These are phyloP conservation scores for Forsythia viridissima DNA, from an alignment of 257 asterid genomes.

Conservation along the genomic window DNA sequence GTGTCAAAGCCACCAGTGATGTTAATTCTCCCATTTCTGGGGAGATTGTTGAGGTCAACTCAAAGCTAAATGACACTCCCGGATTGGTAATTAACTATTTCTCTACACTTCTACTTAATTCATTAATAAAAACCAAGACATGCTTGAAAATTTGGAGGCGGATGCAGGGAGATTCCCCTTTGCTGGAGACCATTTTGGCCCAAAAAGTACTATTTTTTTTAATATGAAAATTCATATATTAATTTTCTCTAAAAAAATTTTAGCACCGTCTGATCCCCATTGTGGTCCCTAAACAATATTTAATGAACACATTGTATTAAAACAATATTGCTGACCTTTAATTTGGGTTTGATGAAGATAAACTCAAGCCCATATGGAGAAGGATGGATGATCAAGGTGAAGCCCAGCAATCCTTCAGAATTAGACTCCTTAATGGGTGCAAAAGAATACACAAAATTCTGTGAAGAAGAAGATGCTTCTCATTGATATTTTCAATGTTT, in stretches of 20 bases:
- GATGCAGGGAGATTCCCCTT: too few relatives aligned
- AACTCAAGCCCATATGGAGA: slow-evolving; percentile 83
- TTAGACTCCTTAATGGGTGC: slow-evolving; percentile 60
- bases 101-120: not conserved
- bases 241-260: too few relatives aligned
- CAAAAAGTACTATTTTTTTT: too few relatives aligned
- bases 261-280: too few relatives aligned
- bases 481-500: slow-evolving; percentile 28
- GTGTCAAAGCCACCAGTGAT: slow-evolving; percentile 94
- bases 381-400: slow-evolving; percentile 96
- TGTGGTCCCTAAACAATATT: too few relatives aligned
- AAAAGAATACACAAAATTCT: slow-evolving; percentile 73
- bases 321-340: not conserved
- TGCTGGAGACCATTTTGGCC: too few relatives aligned
- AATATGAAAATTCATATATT: too few relatives aligned
- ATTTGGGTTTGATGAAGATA: slow-evolving; percentile 42
- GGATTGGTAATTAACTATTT: slow-evolving; percentile 56
- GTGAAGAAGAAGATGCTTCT: slow-evolving; percentile 84
- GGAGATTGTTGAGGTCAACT: slow-evolving; percentile 72
- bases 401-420: slow-evolving; percentile 73
- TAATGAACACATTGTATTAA: not conserved
- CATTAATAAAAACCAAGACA: too few relatives aligned
- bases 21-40: slow-evolving; percentile 89
- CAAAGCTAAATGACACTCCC: slow-evolving; percentile 63
- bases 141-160: too few relatives aligned